phyloP scores from a whole-genome alignment of 495 filamentous ascomycete genomes.

The Talaromyces thailandensis region DNA sequence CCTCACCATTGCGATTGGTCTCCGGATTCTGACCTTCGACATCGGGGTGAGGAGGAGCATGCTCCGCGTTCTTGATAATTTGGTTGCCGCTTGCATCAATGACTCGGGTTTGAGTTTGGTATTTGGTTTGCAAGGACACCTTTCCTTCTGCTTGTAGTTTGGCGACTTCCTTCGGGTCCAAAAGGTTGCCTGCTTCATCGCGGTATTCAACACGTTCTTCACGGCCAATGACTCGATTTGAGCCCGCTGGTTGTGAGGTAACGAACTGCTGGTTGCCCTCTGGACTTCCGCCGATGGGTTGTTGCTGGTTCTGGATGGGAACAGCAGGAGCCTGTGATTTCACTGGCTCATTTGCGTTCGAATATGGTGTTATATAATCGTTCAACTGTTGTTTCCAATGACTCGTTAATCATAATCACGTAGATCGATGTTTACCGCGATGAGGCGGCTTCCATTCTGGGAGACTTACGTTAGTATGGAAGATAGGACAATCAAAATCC shows the following conservation, averaged over 20 bases:
- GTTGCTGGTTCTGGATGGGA: conserved; percentile 11
- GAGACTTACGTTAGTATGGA: conserved; percentile 74
- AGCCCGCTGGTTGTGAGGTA: conserved; percentile 33
- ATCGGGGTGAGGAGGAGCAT: conserved; percentile 78
- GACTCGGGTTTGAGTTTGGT: conserved; percentile 81
- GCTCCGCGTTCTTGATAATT: conserved; percentile 39
- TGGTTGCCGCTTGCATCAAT: conserved; percentile 72
- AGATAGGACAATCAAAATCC: conserved; percentile 97
- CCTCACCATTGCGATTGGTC: conserved; percentile 37
- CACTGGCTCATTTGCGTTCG: conserved; percentile 13
- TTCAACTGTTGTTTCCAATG: conserved; percentile 20
- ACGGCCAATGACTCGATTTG: conserved; percentile 45
- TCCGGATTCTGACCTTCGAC: conserved; percentile 65
- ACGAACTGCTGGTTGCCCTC: conserved; percentile 27
- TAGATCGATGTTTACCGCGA: conserved; percentile 21
- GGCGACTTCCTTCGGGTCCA: conserved; percentile 75
- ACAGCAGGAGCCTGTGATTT: conserved; percentile 14
- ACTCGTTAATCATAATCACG: conserved; percentile 12
- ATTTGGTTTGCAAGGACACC: conserved; percentile 87
- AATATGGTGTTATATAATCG: conserved; percentile 31
- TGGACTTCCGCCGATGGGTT: conserved; percentile 10
- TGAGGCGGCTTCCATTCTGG: conserved; percentile 24
- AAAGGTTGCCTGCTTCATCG: conserved; percentile 84
- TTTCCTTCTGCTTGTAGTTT: conserved; percentile 68
- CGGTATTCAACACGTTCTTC: conserved; percentile 91